Percentiles rank a stretch among this genome's conserved stretches.
Evolutionary conservation across 495 filamentous ascomycete genomes (phyloP).

Genomic region (Tuber magnatum): DNA sequence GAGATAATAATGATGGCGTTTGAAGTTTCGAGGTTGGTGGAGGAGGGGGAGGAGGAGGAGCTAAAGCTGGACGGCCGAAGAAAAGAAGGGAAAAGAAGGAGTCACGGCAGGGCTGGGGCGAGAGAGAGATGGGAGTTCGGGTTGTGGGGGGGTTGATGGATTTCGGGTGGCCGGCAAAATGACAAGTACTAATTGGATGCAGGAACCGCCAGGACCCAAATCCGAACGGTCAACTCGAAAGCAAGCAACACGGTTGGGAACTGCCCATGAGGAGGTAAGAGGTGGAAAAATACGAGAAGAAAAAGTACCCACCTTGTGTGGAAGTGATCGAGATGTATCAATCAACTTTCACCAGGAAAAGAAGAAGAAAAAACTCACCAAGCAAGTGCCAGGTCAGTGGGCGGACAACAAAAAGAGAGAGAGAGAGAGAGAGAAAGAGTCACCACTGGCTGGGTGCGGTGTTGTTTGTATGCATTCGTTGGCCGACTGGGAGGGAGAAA

Average conservation of each 20-base stretch:
- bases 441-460: neutral
- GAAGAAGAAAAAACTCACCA: neutral
- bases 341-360: conserved; percentile 7
- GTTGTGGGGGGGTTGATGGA: conserved; percentile 24
- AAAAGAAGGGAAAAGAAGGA: conserved; percentile 9
- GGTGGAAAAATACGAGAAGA: neutral
- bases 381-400: conserved; percentile 32
- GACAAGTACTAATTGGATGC: conserved; percentile 13
- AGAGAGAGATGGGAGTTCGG: conserved; percentile 3
- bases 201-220: conserved; percentile 26
- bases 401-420: neutral
- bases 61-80: neutral
- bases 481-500: conserved; percentile 9
- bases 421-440: neutral
- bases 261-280: neutral
- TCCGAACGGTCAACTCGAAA: neutral
- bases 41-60: neutral
- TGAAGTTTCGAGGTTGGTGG: neutral
- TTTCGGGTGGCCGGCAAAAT: conserved; percentile 28
- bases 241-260: neutral
- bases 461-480: conserved; percentile 29
- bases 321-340: conserved; percentile 1
- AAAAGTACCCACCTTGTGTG: neutral
- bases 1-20: neutral
- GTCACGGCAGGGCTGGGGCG: conserved; percentile 10